Base-by-base conservation (phyloP, 257 asterid genomes). In the Petunia axillaris region DNA sequence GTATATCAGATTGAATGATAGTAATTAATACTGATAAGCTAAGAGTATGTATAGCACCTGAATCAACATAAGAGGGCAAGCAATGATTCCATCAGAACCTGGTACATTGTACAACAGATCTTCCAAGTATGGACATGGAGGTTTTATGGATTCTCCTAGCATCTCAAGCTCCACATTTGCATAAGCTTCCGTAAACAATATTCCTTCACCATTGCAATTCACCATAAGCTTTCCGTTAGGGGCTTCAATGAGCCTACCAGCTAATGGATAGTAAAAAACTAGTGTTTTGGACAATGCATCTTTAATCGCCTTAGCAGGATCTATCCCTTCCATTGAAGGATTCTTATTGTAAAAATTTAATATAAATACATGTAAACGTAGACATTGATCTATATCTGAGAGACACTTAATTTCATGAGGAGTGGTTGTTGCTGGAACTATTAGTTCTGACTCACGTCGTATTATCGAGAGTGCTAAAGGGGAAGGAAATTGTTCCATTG, bases 261-360 rank as follows among this genome's bases (percentile, higher is more conserved):
- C 80, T 48, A 82, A 35, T 8, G 85, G 85, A 62, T 82, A 78
- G 63, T 68, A 82, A 78, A 67, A 58, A 41, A 82, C 77, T 64
- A 79, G 46, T 64, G 82, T 68, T 74, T 46, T 82, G 8, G 83
- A 79, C 53, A 82, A 55, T 40, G 77, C 82, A n/a, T 82, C 83
- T 74, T 78, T 78, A 1, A 79, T 46, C 9, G 71, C 59, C 37
- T 36, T 25, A 52, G 71, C 54, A 4, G 85, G 82, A 36, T 82
- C 85, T 55, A 14, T 36, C 43, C 52, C 65, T 16, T 7, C 52
- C 79, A 54, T 54, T 0, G 53, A 37, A 38, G 60, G 50, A 25
- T 54, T 75, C 13, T 10, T 38, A 14, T 65, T 16, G 74, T 65
- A 65, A 38, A 65, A 65, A 44, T 13, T 59, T 2, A 59, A 59